These are phyloP conservation scores for Fusarium neocosmosporiellum DNA, from an alignment of 2,329 filamentous ascomycete species.

Conservation along the genomic window DNA sequence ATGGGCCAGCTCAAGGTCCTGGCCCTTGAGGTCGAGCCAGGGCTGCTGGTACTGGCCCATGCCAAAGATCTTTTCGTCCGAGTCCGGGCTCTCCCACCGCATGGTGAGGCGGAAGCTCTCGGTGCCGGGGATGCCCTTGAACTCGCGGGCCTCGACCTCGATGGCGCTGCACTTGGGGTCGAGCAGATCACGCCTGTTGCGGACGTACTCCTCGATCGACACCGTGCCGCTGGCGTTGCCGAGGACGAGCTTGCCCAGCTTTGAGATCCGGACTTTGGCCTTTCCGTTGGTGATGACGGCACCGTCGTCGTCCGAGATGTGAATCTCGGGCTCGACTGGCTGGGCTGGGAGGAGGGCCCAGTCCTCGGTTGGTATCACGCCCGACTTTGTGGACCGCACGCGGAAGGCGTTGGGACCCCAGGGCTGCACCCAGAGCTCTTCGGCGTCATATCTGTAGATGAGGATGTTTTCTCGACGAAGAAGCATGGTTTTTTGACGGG, in stretches of 20 bases:
- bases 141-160: conserved; percentile 68
- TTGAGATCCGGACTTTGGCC: neutral
- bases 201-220: neutral
- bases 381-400: neutral
- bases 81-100: conserved; percentile 66
- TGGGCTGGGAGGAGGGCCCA: neutral
- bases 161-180: conserved; percentile 71
- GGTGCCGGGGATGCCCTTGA: conserved; percentile 61
- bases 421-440: neutral
- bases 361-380: neutral
- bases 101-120: conserved; percentile 66
- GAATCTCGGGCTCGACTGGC: neutral
- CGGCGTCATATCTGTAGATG: neutral
- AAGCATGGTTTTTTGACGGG: neutral
- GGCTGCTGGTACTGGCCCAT: conserved; percentile 78
- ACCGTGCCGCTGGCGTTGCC: neutral
- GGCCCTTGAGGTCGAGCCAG: conserved; percentile 69
- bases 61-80: conserved; percentile 71
- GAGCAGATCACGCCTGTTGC: conserved; percentile 49
- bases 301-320: neutral
- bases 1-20: conserved; percentile 72
- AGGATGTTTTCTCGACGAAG: neutral
- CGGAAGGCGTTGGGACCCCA: neutral
- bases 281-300: neutral
- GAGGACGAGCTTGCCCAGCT: neutral